Evolutionary conservation across 441 rosid genomes (phyloP).

Genomic region (Pelargonium fulgidum): DNA sequence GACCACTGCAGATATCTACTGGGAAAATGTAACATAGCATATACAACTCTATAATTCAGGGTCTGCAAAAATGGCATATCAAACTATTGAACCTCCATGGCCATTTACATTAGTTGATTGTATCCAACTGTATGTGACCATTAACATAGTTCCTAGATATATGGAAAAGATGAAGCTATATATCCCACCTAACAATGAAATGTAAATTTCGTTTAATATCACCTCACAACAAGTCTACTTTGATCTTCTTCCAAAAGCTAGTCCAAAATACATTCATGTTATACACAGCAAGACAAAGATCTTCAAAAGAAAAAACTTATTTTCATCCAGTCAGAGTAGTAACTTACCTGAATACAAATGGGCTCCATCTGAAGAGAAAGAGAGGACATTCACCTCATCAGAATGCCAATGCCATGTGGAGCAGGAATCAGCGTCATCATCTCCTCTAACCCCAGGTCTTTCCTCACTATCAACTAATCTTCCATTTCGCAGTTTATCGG

Average conservation of each 20-base stretch:
- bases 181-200: neutral
- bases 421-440: slow-evolving; percentile 93
- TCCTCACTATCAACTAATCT: slow-evolving; percentile 37
- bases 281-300: neutral
- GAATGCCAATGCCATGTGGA: slow-evolving; percentile 99
- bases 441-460: slow-evolving; percentile 76
- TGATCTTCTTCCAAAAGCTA: neutral
- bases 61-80: neutral
- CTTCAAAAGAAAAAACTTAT: neutral
- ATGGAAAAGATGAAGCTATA: neutral
- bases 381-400: slow-evolving; percentile 55
- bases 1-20: neutral
- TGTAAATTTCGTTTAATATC: neutral
- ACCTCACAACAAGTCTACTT: neutral
- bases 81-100: neutral
- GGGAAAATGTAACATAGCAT: neutral
- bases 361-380: slow-evolving; percentile 94
- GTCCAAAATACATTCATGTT: neutral
- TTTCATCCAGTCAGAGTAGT: slow-evolving; percentile 5
- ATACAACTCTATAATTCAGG: slow-evolving; percentile 4
- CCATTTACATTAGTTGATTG: neutral
- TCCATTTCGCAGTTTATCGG: slow-evolving; percentile 24
- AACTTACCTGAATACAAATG: slow-evolving; percentile 72
- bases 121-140: neutral
- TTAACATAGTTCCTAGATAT: neutral